These are phyloP conservation scores for Polyplosphaeria fusca DNA, from an alignment of 495 filamentous ascomycete species.

Conservation along the genomic window DNA sequence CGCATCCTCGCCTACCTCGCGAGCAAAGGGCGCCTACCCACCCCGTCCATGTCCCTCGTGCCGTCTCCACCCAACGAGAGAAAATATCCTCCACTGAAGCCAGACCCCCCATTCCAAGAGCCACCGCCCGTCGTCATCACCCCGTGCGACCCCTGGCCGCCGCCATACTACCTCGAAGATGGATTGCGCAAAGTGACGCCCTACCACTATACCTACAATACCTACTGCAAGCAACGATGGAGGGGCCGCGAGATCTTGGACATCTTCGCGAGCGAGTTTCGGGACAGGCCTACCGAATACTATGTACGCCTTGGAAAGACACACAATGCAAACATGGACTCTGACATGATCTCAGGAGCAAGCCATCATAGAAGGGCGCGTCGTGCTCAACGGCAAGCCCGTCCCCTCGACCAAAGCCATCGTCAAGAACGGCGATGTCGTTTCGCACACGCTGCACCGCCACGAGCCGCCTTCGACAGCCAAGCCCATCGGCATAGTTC, in stretches of 20 bases:
- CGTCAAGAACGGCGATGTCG: constrained; percentile 76
- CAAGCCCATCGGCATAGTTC: constrained; percentile 73
- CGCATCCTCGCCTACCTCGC: constrained; percentile 58
- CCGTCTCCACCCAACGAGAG: constrained; percentile 40
- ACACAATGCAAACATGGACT: not conserved
- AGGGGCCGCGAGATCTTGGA: constrained; percentile 70
- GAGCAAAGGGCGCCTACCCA: constrained; percentile 50
- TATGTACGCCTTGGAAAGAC: constrained; percentile 49
- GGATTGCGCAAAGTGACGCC: constrained; percentile 79
- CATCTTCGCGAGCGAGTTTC: constrained; percentile 79
- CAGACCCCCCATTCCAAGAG: constrained; percentile 28
- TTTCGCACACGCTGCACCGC: constrained; percentile 90
- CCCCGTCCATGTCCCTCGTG: constrained; percentile 55
- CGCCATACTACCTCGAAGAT: constrained; percentile 73
- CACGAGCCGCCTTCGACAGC: constrained; percentile 90
- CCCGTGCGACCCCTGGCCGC: constrained; percentile 64
- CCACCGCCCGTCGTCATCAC: constrained; percentile 57
- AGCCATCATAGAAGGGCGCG: constrained; percentile 73
- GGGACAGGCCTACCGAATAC: constrained; percentile 81
- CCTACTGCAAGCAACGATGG: constrained; percentile 88
- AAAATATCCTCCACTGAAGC: constrained; percentile 19
- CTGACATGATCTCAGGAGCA: constrained; percentile 45
- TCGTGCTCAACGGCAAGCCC: constrained; percentile 68
- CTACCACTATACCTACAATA: constrained; percentile 93
- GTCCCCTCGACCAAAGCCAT: constrained; percentile 53